phyloP scores from a whole-genome alignment of 1,284 basidiomycete species.

The Butyriboletus appendiculatus region DNA sequence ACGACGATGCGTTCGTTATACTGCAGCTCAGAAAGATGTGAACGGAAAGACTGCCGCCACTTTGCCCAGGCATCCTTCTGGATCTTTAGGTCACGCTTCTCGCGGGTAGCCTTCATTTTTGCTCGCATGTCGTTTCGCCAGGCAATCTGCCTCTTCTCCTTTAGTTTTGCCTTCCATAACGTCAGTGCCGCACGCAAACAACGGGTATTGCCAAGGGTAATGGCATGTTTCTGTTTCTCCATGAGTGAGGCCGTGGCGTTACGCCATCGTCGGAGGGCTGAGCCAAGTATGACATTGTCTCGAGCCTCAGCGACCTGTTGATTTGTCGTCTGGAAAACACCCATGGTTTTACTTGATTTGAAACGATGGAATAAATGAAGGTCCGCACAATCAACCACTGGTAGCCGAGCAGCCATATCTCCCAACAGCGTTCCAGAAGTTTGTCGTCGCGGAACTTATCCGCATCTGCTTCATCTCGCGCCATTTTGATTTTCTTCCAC shows the following conservation, averaged over 20 bases:
- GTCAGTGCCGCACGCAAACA: slow-evolving; percentile 42
- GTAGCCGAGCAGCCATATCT: slow-evolving; percentile 67
- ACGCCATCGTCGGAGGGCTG: slow-evolving; percentile 60
- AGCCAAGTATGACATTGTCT: slow-evolving; percentile 58
- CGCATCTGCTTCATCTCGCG: slow-evolving; percentile 69
- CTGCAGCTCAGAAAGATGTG: slow-evolving; percentile 49
- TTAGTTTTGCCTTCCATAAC: slow-evolving; percentile 52
- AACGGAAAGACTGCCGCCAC: slow-evolving; percentile 60
- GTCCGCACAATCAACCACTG: slow-evolving; percentile 68
- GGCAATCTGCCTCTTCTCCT: slow-evolving; percentile 50
- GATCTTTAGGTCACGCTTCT: slow-evolving; percentile 50
- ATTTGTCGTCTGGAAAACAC: slow-evolving; percentile 53
- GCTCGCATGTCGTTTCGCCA: slow-evolving; percentile 70
- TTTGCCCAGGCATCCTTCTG: slow-evolving; percentile 56
- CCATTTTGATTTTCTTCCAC: slow-evolving; percentile 72
- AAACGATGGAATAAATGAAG: slow-evolving; percentile 12
- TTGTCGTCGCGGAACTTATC: slow-evolving; percentile 62
- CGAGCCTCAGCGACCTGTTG: slow-evolving; percentile 59
- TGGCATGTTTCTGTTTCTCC: slow-evolving; percentile 43
- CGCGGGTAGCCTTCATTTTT: slow-evolving; percentile 62
- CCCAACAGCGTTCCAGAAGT: slow-evolving; percentile 66
- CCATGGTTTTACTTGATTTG: slow-evolving; percentile 13
- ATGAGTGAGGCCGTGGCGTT: slow-evolving; percentile 38
- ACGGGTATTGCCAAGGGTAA: slow-evolving; percentile 43
- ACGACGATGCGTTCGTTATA: slow-evolving; percentile 44